Conservation (phyloP, 108 stramenopile species). For the Epithemia pelagica region DNA sequence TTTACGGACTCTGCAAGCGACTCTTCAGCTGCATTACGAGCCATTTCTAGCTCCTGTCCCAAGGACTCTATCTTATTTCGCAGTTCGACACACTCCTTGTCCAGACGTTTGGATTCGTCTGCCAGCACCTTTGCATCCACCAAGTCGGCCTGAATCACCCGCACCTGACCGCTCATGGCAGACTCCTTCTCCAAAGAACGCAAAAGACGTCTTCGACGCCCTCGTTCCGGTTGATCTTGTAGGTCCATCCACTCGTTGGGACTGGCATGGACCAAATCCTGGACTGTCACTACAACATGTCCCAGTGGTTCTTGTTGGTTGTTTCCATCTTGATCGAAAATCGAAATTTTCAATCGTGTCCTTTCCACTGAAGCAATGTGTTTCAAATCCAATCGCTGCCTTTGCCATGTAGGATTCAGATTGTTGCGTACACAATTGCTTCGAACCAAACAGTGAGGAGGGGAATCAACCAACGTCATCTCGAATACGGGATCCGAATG, state of each 20-base stretch:
- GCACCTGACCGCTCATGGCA: background rate
- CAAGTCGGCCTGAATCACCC: background rate
- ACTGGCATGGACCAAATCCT: background rate
- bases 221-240: background rate
- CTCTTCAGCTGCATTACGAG: background rate
- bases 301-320: background rate
- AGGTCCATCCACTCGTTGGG: background rate
- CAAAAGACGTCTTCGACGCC: background rate
- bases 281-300: background rate
- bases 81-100: background rate
- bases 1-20: background rate
- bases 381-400: background rate
- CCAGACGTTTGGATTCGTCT: background rate
- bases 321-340: background rate
- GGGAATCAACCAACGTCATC: background rate
- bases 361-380: background rate
- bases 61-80: background rate
- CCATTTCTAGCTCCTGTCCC: background rate
- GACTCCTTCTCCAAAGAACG: background rate
- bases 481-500: background rate
- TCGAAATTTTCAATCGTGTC: background rate
- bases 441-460: background rate
- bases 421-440: background rate
- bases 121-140: background rate
- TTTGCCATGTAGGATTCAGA: background rate